phyloP scores from a whole-genome alignment of 2,329 filamentous ascomycete species.

The Gnomoniopsis sp. region DNA sequence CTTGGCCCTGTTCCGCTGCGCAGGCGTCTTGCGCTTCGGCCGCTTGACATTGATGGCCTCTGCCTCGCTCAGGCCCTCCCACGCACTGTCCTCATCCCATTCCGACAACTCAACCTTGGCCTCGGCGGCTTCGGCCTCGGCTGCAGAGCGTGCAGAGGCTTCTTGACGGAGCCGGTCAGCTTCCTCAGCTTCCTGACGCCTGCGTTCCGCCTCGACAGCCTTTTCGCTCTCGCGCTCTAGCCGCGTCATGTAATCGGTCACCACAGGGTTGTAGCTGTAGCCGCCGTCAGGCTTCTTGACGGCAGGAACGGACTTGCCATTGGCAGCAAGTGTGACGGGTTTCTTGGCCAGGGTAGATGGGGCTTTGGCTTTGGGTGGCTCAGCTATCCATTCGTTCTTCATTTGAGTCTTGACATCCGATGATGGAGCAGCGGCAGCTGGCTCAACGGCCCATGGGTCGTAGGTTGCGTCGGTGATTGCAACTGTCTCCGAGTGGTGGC shows the following conservation, averaged over 20 bases:
- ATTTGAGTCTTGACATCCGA: conserved; percentile 49
- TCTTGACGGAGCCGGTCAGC: conserved; percentile 66
- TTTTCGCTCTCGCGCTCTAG: conserved; percentile 72
- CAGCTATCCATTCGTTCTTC: conserved; percentile 32
- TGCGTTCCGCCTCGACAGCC: conserved; percentile 74
- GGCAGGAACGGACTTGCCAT: conserved; percentile 74
- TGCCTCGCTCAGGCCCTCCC: conserved; percentile 82
- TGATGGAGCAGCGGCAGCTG: conserved; percentile 30
- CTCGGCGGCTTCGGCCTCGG: conserved; percentile 71
- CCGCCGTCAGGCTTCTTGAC: conserved; percentile 77
- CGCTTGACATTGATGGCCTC: conserved; percentile 72
- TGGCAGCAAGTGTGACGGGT: conserved; percentile 78
- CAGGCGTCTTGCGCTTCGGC: conserved; percentile 78
- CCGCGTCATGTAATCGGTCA: conserved; percentile 79
- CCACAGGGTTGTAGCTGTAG: conserved; percentile 89
- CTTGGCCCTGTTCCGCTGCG: conserved; percentile 84
- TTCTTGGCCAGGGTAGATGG: conserved; percentile 73
- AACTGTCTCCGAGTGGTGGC: conserved; percentile 55
- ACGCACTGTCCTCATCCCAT: conserved; percentile 86
- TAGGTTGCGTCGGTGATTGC: conserved; percentile 62
- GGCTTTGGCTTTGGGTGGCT: conserved; percentile 42
- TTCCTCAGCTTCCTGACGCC: conserved; percentile 64
- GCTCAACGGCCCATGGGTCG: conserved; percentile 68
- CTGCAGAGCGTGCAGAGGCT: conserved; percentile 65
- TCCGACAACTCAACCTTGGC: conserved; percentile 61